Percentiles rank a stretch among this genome's conserved stretches.
phyloP scores from a whole-genome alignment of 306 rosid genomes.

The Gastrolobium villosum region DNA sequence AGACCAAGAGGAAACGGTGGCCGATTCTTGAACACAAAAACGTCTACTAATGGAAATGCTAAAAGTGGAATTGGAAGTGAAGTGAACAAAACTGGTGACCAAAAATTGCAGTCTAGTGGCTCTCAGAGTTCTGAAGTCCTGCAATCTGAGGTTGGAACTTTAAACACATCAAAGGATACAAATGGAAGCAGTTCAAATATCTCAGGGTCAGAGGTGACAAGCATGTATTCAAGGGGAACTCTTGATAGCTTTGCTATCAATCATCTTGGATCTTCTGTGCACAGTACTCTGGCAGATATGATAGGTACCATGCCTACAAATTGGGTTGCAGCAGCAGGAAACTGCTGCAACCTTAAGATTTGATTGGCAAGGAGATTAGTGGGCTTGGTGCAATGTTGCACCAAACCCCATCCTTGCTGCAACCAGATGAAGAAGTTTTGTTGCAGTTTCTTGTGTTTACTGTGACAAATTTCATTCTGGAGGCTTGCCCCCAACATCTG shows the following conservation, averaged over 20 bases:
- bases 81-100: slow-evolving; percentile 38
- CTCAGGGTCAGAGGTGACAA: slow-evolving; percentile 73
- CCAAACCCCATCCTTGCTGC: slow-evolving; percentile 46
- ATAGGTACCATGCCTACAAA: slow-evolving; percentile 57
- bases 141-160: slow-evolving; percentile 67
- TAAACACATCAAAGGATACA: slow-evolving; percentile 65
- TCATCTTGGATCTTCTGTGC: slow-evolving; percentile 55
- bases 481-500: slow-evolving; percentile 52
- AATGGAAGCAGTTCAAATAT: slow-evolving; percentile 59
- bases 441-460: slow-evolving; percentile 33
- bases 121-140: slow-evolving; percentile 70
- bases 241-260: slow-evolving; percentile 52
- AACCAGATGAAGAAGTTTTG: slow-evolving; percentile 57
- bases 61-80: slow-evolving; percentile 34
- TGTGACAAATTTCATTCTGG: slow-evolving; percentile 45
- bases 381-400: slow-evolving; percentile 46
- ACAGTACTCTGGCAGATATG: slow-evolving; percentile 57
- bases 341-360: slow-evolving; percentile 67
- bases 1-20: slow-evolving; percentile 90
- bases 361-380: slow-evolving; percentile 50
- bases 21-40: slow-evolving; percentile 77
- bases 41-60: slow-evolving; percentile 45
- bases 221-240: slow-evolving; percentile 60
- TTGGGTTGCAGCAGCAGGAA: slow-evolving; percentile 71
- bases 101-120: slow-evolving; percentile 49